A percentile compares a stretch with the other conserved stretches of the same genome.
Evolutionary conservation across 768 basidiomycete species (phyloP).

Genomic region (Daedalea quercina): DNA sequence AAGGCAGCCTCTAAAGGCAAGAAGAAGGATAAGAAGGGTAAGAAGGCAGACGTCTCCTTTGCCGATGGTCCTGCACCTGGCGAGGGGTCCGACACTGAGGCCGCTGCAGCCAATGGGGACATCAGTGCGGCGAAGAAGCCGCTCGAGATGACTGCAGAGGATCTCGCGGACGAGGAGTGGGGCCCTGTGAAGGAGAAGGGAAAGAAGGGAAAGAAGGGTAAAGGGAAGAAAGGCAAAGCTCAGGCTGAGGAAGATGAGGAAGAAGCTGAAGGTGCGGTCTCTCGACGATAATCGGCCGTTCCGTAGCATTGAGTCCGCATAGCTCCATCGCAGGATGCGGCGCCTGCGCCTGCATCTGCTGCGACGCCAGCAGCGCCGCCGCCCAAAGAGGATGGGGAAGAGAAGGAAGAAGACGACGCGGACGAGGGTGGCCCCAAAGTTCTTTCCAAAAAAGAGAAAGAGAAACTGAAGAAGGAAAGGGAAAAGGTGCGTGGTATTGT

Average conservation of each 20-base stretch:
- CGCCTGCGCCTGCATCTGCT: constrained; percentile 8
- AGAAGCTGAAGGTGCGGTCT: constrained; percentile 12
- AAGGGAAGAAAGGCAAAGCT: constrained; percentile 41
- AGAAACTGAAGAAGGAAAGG: constrained; percentile 92
- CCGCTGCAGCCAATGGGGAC: constrained; percentile 26
- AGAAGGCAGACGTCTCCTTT: constrained; percentile 15
- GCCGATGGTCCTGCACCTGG: constrained; percentile 19
- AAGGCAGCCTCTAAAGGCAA: constrained; percentile 55
- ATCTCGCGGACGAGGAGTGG: constrained; percentile 42
- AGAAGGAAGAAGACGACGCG: constrained; percentile 30
- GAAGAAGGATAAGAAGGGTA: constrained; percentile 33
- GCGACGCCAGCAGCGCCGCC: constrained; percentile 12
- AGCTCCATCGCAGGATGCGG: constrained; percentile 12
- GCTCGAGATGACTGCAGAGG: constrained; percentile 34
- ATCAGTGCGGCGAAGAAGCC: constrained; percentile 21
- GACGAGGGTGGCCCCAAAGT: constrained; percentile 57
- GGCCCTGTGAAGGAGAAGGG: constrained; percentile 22
- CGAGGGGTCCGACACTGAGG: constrained; percentile 25
- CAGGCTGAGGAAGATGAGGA: constrained; percentile 33
- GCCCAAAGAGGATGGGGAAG: constrained; percentile 14
- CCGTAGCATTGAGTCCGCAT: constrained; percentile 8
- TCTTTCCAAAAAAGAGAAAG: constrained; percentile 94
- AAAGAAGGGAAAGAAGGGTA: constrained; percentile 34
- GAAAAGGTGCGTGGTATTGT: constrained; percentile 78
- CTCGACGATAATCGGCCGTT: not conserved